A percentile compares a stretch with the other conserved stretches of the same genome.
phyloP scores from a whole-genome alignment of 129 eudicot species.

The Lactuca saligna region DNA sequence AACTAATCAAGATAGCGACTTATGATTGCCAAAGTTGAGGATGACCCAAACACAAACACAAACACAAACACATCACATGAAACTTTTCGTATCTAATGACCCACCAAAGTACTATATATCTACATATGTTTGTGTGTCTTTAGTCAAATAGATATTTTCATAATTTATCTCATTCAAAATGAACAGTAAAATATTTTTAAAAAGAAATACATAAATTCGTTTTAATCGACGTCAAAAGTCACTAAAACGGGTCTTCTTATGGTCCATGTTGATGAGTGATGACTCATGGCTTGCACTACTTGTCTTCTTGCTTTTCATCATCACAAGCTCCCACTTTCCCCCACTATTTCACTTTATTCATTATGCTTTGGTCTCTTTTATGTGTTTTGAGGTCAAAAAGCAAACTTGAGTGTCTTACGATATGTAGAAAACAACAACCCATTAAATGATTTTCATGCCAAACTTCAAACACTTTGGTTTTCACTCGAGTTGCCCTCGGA shows the following conservation, averaged over 20 bases:
- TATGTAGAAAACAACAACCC: slow-evolving; percentile 35
- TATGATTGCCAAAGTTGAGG: slow-evolving; percentile 32
- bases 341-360: slow-evolving; percentile 38
- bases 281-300: slow-evolving; percentile 24
- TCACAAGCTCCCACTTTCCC: slow-evolving; percentile 45
- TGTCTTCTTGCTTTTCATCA: slow-evolving; percentile 41
- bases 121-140: not conserved
- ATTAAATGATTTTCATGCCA: slow-evolving; percentile 34
- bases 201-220: not conserved
- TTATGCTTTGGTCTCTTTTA: slow-evolving; percentile 38
- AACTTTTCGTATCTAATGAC: slow-evolving; percentile 34
- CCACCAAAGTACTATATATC: slow-evolving; percentile 35
- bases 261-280: slow-evolving; percentile 22
- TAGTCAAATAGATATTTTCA: slow-evolving; percentile 8
- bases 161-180: not conserved
- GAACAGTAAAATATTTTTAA: not conserved
- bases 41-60: slow-evolving; percentile 28
- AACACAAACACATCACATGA: slow-evolving; percentile 42
- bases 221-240: slow-evolving; percentile 18
- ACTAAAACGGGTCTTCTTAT: slow-evolving; percentile 29
- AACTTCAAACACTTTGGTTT: slow-evolving; percentile 40
- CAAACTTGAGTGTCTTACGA: slow-evolving; percentile 36
- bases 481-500: slow-evolving; percentile 21
- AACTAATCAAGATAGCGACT: slow-evolving; percentile 35
- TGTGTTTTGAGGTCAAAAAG: slow-evolving; percentile 44